A percentile compares a stretch with the other conserved stretches of the same genome.
Conservation (phyloP, 2,329 filamentous ascomycete genomes). For the Ciborinia camelliae region DNA sequence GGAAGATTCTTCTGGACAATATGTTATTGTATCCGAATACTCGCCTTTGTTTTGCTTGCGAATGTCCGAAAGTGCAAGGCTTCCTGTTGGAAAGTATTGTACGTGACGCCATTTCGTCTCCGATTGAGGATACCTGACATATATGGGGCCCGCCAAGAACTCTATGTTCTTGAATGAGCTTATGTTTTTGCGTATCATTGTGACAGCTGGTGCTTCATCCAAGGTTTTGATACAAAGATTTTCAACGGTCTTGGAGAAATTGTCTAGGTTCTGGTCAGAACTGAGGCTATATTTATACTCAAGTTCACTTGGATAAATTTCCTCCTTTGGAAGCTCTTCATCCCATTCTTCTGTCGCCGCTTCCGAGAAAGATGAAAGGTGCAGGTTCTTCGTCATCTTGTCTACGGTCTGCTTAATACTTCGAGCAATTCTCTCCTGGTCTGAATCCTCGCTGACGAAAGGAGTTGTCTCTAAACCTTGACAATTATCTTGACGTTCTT, state of each 20-base stretch:
- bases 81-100: slow-evolving; percentile 22
- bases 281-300: background rate
- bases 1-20: slow-evolving; percentile 19
- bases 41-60: slow-evolving; percentile 23
- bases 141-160: slow-evolving; percentile 10
- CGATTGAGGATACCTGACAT: slow-evolving; percentile 25
- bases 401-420: slow-evolving; percentile 27
- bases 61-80: slow-evolving; percentile 25
- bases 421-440: slow-evolving; percentile 17
- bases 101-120: slow-evolving; percentile 13
- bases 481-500: slow-evolving; percentile 19
- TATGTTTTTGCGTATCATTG: slow-evolving; percentile 10
- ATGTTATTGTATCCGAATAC: slow-evolving; percentile 23
- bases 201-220: background rate
- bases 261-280: background rate
- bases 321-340: background rate
- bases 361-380: slow-evolving; percentile 13
- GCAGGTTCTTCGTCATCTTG: slow-evolving; percentile 29
- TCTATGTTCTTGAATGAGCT: background rate
- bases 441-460: background rate
- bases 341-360: slow-evolving; percentile 1
- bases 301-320: background rate
- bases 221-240: background rate
- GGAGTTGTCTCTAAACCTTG: background rate
- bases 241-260: background rate